Evolutionary conservation across 352 stramenopile species (phyloP).

Genomic region (Globisporangium yorkense): DNA sequence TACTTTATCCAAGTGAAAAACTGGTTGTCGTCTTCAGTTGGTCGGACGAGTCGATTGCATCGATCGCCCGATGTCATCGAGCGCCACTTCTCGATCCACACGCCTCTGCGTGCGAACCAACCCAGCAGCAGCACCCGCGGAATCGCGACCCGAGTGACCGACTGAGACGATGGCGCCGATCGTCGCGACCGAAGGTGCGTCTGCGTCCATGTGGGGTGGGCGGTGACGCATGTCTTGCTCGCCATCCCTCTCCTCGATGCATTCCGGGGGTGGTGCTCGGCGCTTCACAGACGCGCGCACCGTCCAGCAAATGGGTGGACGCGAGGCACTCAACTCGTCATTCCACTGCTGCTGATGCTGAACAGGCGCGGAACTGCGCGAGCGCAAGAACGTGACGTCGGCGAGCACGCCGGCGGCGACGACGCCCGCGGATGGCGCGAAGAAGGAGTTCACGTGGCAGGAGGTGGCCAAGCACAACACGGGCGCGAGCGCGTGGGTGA

Average conservation of each 20-base stretch:
- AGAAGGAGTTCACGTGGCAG: constrained; percentile 85
- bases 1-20: not conserved
- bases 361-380: constrained; percentile 28
- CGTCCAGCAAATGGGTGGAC: not conserved
- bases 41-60: not conserved
- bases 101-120: no score
- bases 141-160: not conserved
- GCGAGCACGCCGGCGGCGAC: not conserved
- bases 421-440: constrained; percentile 12
- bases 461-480: constrained; percentile 95
- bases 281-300: not conserved
- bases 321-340: not conserved
- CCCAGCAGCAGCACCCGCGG: constrained; percentile 6
- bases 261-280: not conserved
- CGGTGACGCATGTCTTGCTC: no score
- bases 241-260: not conserved
- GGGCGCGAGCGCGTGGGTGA: constrained; percentile 94
- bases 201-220: no score
- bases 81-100: not conserved
- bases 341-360: not conserved
- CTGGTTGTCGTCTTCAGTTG: not conserved
- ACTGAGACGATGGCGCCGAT: constrained; percentile 9
- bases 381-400: constrained; percentile 32
- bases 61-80: constrained; percentile 8
- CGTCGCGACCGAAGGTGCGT: constrained; percentile 6